Base-by-base conservation (phyloP, 2,329 filamentous ascomycete genomes). In the Fusarium nodosum region DNA sequence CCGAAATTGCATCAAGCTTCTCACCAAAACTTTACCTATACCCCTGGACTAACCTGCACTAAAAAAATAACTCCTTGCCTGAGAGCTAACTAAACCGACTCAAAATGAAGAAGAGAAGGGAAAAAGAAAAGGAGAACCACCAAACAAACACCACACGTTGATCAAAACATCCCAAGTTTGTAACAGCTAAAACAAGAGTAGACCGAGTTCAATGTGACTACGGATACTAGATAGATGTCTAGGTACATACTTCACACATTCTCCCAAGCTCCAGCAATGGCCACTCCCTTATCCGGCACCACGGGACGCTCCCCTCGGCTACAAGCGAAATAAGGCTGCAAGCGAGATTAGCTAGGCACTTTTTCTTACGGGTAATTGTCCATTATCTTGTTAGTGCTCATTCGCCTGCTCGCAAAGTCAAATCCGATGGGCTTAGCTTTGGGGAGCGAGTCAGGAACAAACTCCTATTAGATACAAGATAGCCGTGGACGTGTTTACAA, bases 261-360 rank as follows among this genome's bases (percentile, higher is more conserved):
- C 24, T 16, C 20, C n/a, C 38, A 36, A 36, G 30, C 39, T 67
- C 50, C 26, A 53, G 54, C 60, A 38, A 45, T 41, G 42, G 18
- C 18, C 34, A 15, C 39, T 31, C 57, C 44, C 13, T 33, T 20
- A 28, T 31, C 51, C 45, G 60, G 44, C 20, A 63, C 44, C 16
- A 51, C 61, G 60, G 64, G 64, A 64, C 31, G 48, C 36, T 59
- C 41, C 48, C 33, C 11, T 67, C 64, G 64, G 64, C 30, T 54
- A 52, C 48, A 68, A 67, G 64, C 64, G 64, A 68, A 52, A 68
- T 64, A 64, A 64, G 64, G 59, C 64, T 68, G 47, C 26, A 51
- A 39, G 50, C 61, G 61, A 64, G 45, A 64, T 64, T 38, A 41
- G 13, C 41, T 64, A 24, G 39, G 13, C 33, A 10, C 33, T 15